Base-by-base conservation (phyloP, 768 basidiomycete species). In the Xerocomellus intermedius region DNA sequence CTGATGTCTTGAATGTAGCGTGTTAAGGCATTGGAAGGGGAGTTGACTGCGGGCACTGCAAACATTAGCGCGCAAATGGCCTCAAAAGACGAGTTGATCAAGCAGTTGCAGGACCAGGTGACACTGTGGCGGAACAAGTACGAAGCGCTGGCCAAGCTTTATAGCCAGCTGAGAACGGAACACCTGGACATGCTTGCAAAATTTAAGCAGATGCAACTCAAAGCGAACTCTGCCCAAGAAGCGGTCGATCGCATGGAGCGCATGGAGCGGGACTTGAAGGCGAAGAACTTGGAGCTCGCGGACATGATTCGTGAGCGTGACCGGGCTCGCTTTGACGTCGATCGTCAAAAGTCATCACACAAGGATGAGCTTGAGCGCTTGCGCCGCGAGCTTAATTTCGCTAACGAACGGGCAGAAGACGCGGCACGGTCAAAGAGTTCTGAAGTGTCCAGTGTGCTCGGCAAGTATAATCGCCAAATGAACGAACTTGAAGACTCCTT, bases 291-390 rank as follows among this genome's bases (percentile, higher is more conserved):
- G 52, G 97, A 98, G 71, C 77, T 99, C 19, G 97, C 97, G 22
- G 97, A 98, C 69, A 99, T 99, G 97, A 89, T 99, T 62, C 83
- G 96, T 43, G 97, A 99, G 72, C 85, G 97, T 33, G 97, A 99
- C 68, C 82, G 95, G 52, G 94, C 96, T 35, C 80, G 97, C 42
- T 98, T 97, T 65, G 97, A 99, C 61, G 77, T 98, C 22, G 97
- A 99, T 67, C 81, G 97, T 21, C 82, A 92, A 69, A 98, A 96
- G 75, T 84, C 92, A 6, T 87, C 86, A 47, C 94, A 98, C 71
- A 96, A 94, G 68, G 97, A 99, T 54, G 97, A 99, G 67, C 69
- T 92, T 36, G 97, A 98, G 58, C 85, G 97, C 10, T 66, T 98
- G 35, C 90, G 90, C 58, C 87, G 97, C 30, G 97, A 99, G 66